phyloP scores from a whole-genome alignment of 805 yeast genomes.

The Wickerhamiella kurtzmanii region DNA sequence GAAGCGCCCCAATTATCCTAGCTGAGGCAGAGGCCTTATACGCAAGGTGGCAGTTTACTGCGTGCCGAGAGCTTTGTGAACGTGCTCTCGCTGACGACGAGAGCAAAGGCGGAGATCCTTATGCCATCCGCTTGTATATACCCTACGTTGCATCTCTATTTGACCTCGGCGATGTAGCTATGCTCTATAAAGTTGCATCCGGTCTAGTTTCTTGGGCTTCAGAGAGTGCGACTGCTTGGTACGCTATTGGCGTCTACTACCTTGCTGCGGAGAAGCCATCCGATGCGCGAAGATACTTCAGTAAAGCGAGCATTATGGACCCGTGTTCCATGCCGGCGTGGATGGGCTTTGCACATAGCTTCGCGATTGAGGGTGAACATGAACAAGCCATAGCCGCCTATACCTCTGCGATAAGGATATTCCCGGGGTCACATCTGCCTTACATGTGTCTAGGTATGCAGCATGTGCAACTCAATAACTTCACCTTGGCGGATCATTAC shows the following conservation, averaged over 20 bases:
- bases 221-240: slow-evolving; percentile 71
- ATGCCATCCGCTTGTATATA: slow-evolving; percentile 60
- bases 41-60: slow-evolving; percentile 64
- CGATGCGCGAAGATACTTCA: slow-evolving; percentile 78
- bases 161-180: slow-evolving; percentile 73
- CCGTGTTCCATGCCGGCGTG: slow-evolving; percentile 92
- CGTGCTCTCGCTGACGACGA: slow-evolving; percentile 19
- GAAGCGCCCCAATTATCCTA: slow-evolving; percentile 52
- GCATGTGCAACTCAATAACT: slow-evolving; percentile 74
- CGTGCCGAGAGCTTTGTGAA: slow-evolving; percentile 66
- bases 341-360: slow-evolving; percentile 97
- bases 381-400: slow-evolving; percentile 97
- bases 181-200: slow-evolving; percentile 67
- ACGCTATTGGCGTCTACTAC: slow-evolving; percentile 85
- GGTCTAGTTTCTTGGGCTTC: slow-evolving; percentile 78
- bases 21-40: slow-evolving; percentile 58
- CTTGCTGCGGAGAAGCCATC: slow-evolving; percentile 53
- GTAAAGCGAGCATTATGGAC: slow-evolving; percentile 75
- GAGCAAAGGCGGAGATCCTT: slow-evolving; percentile 40
- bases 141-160: slow-evolving; percentile 69
- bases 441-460: slow-evolving; percentile 91
- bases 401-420: slow-evolving; percentile 85
- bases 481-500: slow-evolving; percentile 76
- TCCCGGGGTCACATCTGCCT: slow-evolving; percentile 68
- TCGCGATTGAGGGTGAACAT: slow-evolving; percentile 96